Conservation (phyloP, 179 eudicot species). For the Camellia oleifera region DNA sequence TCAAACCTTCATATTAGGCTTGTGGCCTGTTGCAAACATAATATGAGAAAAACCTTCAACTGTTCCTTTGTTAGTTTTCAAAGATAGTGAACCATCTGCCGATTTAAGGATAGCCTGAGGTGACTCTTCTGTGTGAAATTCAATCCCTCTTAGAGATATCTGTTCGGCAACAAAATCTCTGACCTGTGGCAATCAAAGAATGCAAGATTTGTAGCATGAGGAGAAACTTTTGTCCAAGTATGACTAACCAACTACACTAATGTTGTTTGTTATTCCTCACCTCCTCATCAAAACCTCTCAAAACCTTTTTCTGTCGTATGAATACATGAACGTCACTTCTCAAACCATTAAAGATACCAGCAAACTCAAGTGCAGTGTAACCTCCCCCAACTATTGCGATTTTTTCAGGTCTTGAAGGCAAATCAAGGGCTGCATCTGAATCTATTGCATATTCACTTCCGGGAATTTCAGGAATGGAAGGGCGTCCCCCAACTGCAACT, state of each 20-base stretch:
- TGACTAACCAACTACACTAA: not conserved
- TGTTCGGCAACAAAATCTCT: constrained; percentile 93
- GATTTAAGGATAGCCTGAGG: constrained; percentile 77
- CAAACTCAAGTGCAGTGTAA: constrained; percentile 93
- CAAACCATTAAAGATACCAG: constrained; percentile 97
- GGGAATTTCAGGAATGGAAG: constrained; percentile 87
- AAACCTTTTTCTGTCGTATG: constrained; percentile 79
- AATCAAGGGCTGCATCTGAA: constrained; percentile 95
- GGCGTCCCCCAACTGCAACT: constrained; percentile 94
- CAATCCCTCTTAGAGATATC: constrained; percentile 83
- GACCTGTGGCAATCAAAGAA: constrained; percentile 43
- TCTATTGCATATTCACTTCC: constrained; percentile 83
- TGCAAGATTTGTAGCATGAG: constrained; percentile 8
- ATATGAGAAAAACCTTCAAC: constrained; percentile 86
- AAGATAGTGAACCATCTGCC: constrained; percentile 73
- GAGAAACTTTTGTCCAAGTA: not conserved
- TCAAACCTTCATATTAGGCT: constrained; percentile 82
- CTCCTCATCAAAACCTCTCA: constrained; percentile 99
- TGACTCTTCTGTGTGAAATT: constrained; percentile 85
- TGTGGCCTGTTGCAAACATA: constrained; percentile 98
- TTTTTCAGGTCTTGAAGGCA: constrained; percentile 80
- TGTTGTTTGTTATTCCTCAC: constrained; percentile 30
- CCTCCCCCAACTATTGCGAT: constrained; percentile 97
- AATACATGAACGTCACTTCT: constrained; percentile 84
- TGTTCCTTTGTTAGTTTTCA: constrained; percentile 87